Base-by-base conservation (phyloP, 768 basidiomycete genomes). In the Boletus sp. region DNA sequence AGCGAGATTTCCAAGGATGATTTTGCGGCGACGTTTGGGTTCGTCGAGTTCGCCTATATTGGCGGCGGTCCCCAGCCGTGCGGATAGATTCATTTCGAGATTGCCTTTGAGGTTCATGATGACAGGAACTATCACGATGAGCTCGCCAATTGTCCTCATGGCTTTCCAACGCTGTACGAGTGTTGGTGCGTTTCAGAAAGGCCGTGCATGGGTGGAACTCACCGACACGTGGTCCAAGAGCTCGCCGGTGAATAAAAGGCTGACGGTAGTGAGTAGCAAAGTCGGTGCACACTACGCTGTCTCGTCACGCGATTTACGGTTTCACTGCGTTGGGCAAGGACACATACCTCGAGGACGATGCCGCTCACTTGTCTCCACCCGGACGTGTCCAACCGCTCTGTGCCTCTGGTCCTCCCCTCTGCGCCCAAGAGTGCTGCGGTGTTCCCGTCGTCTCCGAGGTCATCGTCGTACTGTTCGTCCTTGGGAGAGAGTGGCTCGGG, bases 11-110 rank as follows among this genome's bases (percentile, higher is more conserved):
- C 94, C 94, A 3, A 84, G 56, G 35, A 99, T 80, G 58, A 96
- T 83, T 2, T 76, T 69, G 5, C 83, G 80, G 4, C 92, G 83
- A 8, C 76, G 77, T 2, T 70, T 63, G 0, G 85, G 83, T 35
- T 86, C 81, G 69, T 98, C 94, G 5, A 99, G 84, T 58, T 94
- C 85, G 44, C 96, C 96, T 50, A 95, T 87, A 63, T 98, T 97
- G 6, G 95, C 90, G 1, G 94, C 89, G 0, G 97, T 99, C 1
- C 91, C 89, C n/a, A 99, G 80, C 14, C 96, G 83, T 1, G 97
- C 94, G 4, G 94, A 95, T 7, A 99, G 85, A 62, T 97, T 98
- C 96, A 98, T 98, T 73, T 98, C 97, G 37, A 98, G 82, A 67
- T 99, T 93, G n/a, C 96, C 97, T 66, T 97, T 98, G 55, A 99